Percentiles rank a stretch among this genome's conserved stretches.
Conservation (phyloP, 192 early-diverging fungal species). For the Podila epicladia region DNA sequence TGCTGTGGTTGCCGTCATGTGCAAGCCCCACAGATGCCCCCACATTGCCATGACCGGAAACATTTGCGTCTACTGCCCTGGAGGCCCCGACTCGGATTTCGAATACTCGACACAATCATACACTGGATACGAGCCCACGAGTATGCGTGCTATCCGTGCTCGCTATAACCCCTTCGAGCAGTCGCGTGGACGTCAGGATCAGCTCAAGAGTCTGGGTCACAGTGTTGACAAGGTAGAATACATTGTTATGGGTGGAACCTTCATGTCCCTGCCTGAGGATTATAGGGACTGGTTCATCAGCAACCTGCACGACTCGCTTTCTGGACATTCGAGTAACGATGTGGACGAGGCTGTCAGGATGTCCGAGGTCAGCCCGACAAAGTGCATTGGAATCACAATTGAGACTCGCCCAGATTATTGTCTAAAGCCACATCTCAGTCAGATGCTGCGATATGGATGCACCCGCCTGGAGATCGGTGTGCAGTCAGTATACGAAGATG, state of each 20-base stretch:
- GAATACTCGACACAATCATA: conserved; percentile 99
- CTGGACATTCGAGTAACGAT: conserved; percentile 88
- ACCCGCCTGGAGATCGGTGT: conserved; percentile 98
- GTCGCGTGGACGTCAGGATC: conserved; percentile 92
- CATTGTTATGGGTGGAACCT: conserved; percentile 99
- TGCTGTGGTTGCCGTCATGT: conserved; percentile 96
- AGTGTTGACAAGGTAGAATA: conserved; percentile 99
- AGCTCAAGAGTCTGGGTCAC: conserved; percentile 92
- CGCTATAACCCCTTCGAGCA: conserved; percentile 98
- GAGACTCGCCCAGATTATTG: conserved; percentile 99
- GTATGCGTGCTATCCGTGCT: conserved; percentile 98
- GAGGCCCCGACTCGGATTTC: conserved; percentile 99
- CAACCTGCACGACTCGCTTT: conserved; percentile 95
- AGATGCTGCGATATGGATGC: conserved; percentile 99
- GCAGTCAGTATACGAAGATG: conserved; percentile 99
- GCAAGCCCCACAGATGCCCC: conserved; percentile 96
- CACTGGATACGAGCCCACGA: conserved; percentile 99
- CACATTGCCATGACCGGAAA: conserved; percentile 99
- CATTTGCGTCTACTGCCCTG: conserved; percentile 98
- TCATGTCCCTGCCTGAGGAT: conserved; percentile 96
- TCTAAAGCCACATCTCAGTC: conserved; percentile 96
- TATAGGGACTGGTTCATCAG: conserved; percentile 99
- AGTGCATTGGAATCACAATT: conserved; percentile 99
- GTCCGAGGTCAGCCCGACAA: conserved; percentile 95
- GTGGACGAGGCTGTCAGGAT: conserved; percentile 98